Evolutionary conservation across 257 asterid species (phyloP).

Genomic region (Fraxinus anomala): DNA sequence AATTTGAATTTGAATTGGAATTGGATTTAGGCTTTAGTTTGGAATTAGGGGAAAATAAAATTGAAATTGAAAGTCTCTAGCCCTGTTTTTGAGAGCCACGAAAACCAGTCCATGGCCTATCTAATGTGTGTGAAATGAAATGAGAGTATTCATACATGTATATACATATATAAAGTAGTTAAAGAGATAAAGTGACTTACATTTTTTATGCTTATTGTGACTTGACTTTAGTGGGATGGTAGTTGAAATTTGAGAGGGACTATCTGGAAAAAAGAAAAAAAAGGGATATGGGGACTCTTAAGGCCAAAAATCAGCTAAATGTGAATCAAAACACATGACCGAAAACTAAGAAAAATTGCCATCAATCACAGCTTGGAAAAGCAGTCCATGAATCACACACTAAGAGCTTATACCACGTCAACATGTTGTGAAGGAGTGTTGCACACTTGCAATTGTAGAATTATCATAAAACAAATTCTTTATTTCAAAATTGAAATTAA

Average conservation of each 20-base stretch:
- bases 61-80: constrained; percentile 21
- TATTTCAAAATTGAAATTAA: no score
- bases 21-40: no score
- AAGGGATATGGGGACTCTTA: constrained; percentile 26
- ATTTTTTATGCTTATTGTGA: background rate
- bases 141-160: background rate
- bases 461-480: no score
- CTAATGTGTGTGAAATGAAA: constrained; percentile 6
- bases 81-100: constrained; percentile 52
- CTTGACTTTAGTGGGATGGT: constrained; percentile 21
- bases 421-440: no score
- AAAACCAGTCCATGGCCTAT: constrained; percentile 50
- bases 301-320: constrained; percentile 15
- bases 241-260: constrained; percentile 34
- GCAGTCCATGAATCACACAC: constrained; percentile 23
- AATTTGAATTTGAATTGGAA: no score
- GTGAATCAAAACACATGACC: constrained; percentile 29
- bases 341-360: constrained; percentile 38
- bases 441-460: no score
- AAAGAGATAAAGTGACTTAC: constrained; percentile 16
- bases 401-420: background rate
- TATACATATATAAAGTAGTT: background rate
- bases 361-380: constrained; percentile 38
- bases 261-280: no score
- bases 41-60: no score